Evolutionary conservation across 2,329 filamentous ascomycete genomes (phyloP).

Genomic region (Pezicula neosporulosa): DNA sequence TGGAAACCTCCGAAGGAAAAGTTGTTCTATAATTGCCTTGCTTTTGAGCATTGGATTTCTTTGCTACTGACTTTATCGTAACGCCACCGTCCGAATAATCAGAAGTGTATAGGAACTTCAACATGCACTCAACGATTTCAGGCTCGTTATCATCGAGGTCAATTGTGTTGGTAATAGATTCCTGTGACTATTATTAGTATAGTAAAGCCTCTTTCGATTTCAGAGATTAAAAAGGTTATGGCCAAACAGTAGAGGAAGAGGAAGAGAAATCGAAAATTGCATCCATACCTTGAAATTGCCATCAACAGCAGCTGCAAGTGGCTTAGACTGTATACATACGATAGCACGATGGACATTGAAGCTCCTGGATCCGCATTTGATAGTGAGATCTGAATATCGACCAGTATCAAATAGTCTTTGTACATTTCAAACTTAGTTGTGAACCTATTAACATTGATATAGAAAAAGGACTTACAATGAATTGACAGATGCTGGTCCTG

Average conservation of each 20-base stretch:
- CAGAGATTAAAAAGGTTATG: too few species aligned
- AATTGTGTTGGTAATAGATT: conserved; percentile 32
- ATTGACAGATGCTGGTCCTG: too few species aligned
- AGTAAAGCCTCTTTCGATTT: too few species aligned
- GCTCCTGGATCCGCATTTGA: conserved; percentile 9
- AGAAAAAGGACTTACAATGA: too few species aligned
- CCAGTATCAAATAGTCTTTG: conserved; percentile 2
- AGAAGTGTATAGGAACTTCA: conserved; percentile 77
- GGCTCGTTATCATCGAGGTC: conserved; percentile 62
- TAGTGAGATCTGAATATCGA: conserved; percentile 16
- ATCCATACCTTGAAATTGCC: conserved; percentile 8
- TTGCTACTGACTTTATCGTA: background rate
- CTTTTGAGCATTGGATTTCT: background rate
- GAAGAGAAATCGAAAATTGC: too few species aligned
- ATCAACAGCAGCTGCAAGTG: conserved; percentile 14
- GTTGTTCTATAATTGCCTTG: background rate
- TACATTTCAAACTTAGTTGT: too few species aligned
- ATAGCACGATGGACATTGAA: conserved; percentile 16
- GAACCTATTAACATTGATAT: too few species aligned
- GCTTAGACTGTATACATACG: conserved; percentile 16
- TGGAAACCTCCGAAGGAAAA: too few species aligned
- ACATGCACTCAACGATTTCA: conserved; percentile 69
- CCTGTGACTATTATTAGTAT: background rate
- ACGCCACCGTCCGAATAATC: conserved; percentile 51
- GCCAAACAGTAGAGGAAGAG: too few species aligned